phyloP scores from a whole-genome alignment of 2,329 filamentous ascomycete genomes.

The Helminthosporium solani region DNA sequence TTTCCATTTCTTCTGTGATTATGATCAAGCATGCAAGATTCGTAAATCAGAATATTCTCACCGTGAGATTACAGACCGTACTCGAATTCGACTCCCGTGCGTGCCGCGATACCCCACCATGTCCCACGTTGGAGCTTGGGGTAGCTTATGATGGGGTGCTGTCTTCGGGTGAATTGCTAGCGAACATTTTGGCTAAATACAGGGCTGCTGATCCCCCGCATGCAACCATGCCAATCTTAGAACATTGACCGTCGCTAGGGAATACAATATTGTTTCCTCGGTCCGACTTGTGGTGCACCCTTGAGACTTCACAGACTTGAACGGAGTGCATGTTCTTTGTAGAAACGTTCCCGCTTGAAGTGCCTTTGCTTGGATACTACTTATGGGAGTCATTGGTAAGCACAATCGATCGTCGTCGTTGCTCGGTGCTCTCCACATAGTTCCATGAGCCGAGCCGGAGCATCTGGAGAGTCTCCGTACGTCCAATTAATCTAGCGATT shows the following conservation, averaged over 20 bases:
- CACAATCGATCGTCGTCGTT: too few species aligned
- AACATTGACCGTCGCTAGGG: background rate
- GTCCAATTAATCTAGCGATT: constrained; percentile 1
- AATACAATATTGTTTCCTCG: background rate
- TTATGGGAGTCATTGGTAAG: background rate
- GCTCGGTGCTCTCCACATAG: too few species aligned
- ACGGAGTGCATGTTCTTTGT: background rate
- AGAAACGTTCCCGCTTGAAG: background rate
- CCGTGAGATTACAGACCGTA: background rate
- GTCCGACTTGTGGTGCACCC: background rate
- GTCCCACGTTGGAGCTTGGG: background rate
- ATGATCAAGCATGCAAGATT: too few species aligned
- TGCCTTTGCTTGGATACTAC: too few species aligned
- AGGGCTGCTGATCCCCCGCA: constrained; percentile 31
- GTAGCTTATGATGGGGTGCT: constrained; percentile 7
- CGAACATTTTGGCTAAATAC: constrained; percentile 16
- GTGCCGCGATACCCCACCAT: too few species aligned
- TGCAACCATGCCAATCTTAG: background rate
- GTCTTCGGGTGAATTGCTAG: constrained; percentile 23
- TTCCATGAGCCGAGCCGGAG: background rate
- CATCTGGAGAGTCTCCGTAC: background rate
- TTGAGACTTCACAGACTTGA: background rate
- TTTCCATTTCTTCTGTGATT: too few species aligned
- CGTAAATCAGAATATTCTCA: background rate
- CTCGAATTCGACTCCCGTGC: background rate